A percentile compares a stretch with the other conserved stretches of the same genome.
Evolutionary conservation across 129 eudicot species (phyloP).

Genomic region (Logfia minima): DNA sequence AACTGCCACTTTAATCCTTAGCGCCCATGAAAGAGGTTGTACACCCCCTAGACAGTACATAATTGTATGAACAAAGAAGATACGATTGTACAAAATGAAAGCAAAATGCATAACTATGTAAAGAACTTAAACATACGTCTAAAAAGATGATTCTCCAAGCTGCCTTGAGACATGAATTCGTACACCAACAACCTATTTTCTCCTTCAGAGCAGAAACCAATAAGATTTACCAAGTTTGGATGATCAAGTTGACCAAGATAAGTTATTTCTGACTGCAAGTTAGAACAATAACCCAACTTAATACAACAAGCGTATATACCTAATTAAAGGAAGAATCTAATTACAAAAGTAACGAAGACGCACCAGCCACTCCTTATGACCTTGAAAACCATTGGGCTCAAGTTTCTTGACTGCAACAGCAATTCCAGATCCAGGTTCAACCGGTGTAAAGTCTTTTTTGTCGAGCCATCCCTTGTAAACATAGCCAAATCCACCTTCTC

Average conservation of each 20-base stretch:
- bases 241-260: conserved; percentile 68
- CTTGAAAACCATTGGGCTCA: conserved; percentile 51
- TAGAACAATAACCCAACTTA: not conserved
- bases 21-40: conserved; percentile 59
- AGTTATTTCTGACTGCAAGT: conserved; percentile 60
- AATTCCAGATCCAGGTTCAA: conserved; percentile 43
- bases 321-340: not conserved
- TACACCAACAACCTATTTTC: conserved; percentile 59
- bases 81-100: not conserved
- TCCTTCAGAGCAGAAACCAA: conserved; percentile 65
- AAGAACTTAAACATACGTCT: conserved; percentile 30
- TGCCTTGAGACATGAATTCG: conserved; percentile 67
- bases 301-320: not conserved
- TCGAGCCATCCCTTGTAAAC: conserved; percentile 69
- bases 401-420: conserved; percentile 65
- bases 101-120: not conserved
- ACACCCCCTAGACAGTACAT: conserved; percentile 36
- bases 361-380: conserved; percentile 80
- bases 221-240: conserved; percentile 63
- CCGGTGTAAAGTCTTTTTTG: conserved; percentile 43
- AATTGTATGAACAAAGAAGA: conserved; percentile 11
- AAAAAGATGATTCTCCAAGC: conserved; percentile 71
- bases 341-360: conserved; percentile 25
- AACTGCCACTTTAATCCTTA: conserved; percentile 60
- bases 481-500: conserved; percentile 72